A percentile compares a stretch with the other conserved stretches of the same genome.
Conservation (phyloP, 2,329 filamentous ascomycete species). For the Talaromyces islandicus region DNA sequence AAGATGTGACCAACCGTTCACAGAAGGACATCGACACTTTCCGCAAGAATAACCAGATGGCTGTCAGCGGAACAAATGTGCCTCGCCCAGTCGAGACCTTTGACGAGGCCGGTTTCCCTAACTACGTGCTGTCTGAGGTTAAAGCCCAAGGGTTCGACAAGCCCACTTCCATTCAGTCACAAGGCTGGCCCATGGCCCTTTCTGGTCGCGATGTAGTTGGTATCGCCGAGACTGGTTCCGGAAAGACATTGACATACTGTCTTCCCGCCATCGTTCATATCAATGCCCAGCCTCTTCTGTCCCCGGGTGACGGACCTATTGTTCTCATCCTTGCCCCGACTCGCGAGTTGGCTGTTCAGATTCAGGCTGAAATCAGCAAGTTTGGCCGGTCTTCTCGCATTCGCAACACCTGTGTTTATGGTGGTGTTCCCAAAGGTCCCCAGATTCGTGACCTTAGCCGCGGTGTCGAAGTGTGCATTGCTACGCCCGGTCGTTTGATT, state of each 20-base stretch:
- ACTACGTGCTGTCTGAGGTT: slow-evolving; percentile 96
- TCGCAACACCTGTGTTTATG: slow-evolving; percentile 97
- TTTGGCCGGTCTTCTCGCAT: slow-evolving; percentile 98
- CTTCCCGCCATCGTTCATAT: slow-evolving; percentile 98
- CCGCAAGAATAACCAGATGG: slow-evolving; percentile 77
- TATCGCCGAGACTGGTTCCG: slow-evolving; percentile 98
- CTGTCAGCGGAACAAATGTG: slow-evolving; percentile 71
- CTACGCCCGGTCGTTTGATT: slow-evolving; percentile 93
- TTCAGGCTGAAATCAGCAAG: slow-evolving; percentile 97
- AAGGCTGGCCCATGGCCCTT: slow-evolving; percentile 98
- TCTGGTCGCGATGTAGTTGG: slow-evolving; percentile 97
- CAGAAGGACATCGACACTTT: slow-evolving; percentile 79
- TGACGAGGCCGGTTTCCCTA: slow-evolving; percentile 94
- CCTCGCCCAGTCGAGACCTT: slow-evolving; percentile 95
- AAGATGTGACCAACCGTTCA: slow-evolving; percentile 68
- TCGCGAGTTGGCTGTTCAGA: slow-evolving; percentile 96
- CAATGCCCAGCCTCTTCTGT: slow-evolving; percentile 94
- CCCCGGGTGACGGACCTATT: slow-evolving; percentile 91
- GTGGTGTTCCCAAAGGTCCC: slow-evolving; percentile 94
- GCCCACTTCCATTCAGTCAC: slow-evolving; percentile 93
- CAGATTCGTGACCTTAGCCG: slow-evolving; percentile 93
- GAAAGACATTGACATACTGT: slow-evolving; percentile 98
- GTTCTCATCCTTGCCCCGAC: slow-evolving; percentile 94
- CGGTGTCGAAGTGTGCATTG: slow-evolving; percentile 97
- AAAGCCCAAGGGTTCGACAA: slow-evolving; percentile 94